phyloP scores from a whole-genome alignment of 2,329 filamentous ascomycete genomes.

The Xylariaceae sp. region DNA sequence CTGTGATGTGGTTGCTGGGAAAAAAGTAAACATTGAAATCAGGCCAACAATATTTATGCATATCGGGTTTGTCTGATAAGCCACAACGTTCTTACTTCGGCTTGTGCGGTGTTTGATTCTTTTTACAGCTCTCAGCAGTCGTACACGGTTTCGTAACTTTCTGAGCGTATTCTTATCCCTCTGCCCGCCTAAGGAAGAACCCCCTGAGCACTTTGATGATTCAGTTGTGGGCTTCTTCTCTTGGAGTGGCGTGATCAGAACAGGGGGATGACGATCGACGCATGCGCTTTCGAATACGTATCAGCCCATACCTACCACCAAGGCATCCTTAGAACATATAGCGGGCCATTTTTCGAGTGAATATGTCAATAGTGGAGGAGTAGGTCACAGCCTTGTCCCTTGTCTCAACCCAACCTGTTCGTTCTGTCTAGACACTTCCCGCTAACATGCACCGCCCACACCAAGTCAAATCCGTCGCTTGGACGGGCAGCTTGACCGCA shows the following conservation, averaged over 20 bases:
- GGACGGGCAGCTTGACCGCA: conserved; percentile 60
- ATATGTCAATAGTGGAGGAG: conserved; percentile 46
- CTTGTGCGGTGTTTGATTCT: too few relatives aligned
- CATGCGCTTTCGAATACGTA: conserved; percentile 11
- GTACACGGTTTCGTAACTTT: background rate
- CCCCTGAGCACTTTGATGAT: conserved; percentile 3
- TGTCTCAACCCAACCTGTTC: conserved; percentile 18
- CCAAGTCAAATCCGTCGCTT: conserved; percentile 52
- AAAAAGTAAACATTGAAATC: conserved; percentile 22
- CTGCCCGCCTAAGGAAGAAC: too few relatives aligned
- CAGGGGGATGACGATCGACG: conserved; percentile 17
- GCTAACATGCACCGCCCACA: conserved; percentile 8
- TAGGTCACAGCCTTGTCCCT: conserved; percentile 30
- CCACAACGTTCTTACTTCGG: too few relatives aligned
- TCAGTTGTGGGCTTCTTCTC: conserved; percentile 3
- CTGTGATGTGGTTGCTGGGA: background rate
- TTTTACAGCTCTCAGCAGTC: background rate
- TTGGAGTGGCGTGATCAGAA: conserved; percentile 20
- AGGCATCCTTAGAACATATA: conserved; percentile 7
- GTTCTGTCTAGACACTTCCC: conserved; percentile 7
- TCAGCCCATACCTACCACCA: conserved; percentile 20
- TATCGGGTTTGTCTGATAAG: too few relatives aligned
- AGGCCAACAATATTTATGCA: conserved; percentile 10
- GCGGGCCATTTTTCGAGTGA: conserved; percentile 7
- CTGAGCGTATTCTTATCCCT: too few relatives aligned